Base-by-base conservation (phyloP, 129 eudicot species). In the Arctium lappa region DNA sequence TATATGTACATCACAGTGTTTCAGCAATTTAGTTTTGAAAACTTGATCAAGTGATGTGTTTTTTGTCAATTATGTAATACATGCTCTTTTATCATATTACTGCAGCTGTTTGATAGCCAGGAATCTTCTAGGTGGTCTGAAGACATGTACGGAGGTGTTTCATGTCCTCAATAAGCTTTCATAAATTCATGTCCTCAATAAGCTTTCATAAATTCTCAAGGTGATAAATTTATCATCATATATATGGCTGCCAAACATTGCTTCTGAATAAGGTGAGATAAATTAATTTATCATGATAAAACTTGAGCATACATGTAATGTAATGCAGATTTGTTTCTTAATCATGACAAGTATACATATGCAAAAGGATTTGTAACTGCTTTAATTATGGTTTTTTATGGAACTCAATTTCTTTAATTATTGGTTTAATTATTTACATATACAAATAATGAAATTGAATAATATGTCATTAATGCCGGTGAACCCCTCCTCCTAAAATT, bases 81-180 rank as follows among this genome's bases (percentile, higher is more conserved):
- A 53, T 37, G 44, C 38, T 56, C 53, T 46, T 78, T 72, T 46
- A 15, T 66, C 80, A 60, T 56, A 56, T 66, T 27, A 71, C 56
- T 87, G 83, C 90, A 94, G 98, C 86, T 94, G 98, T 62, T 84
- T 94, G 76, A 91, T 94, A 78, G 92, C 98, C 38, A 86, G 96
- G 83, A 90, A 91, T 80, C 86, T 87, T 18, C 74, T 92, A 91
- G 80, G 84, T 74, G 90, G 89, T 7, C 65, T 86, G 85, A 94
- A 92, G 87, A 94, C 92, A 73, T 94, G 98, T 81, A 75, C 76
- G 2, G 98, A 94, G 87, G 95, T 94, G 34, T 88, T 79, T 75
- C 89, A 87, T 56, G 89, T 79, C 78, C 85, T 94, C 89, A 81
- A 79, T 44, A 86, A 86, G 77, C 80, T 53, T 72, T 82, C 84